phyloP scores from a whole-genome alignment of 805 yeast genomes.

The Cyberlindnera lachancei region DNA sequence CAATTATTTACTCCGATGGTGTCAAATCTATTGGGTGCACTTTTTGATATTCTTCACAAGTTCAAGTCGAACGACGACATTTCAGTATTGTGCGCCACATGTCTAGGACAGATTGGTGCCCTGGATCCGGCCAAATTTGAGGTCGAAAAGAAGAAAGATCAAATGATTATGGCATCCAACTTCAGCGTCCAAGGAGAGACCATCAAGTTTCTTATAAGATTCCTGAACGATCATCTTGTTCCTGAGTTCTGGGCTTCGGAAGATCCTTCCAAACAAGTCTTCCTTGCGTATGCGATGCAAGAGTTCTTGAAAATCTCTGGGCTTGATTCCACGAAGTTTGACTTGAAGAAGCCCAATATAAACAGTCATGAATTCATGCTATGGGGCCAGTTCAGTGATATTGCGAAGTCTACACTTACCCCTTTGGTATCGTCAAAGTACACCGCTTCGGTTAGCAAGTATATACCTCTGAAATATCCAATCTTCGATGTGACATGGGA shows the following conservation, averaged over 20 bases:
- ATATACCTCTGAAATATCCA: constrained; percentile 51
- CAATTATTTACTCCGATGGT: constrained; percentile 26
- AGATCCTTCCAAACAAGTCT: constrained; percentile 77
- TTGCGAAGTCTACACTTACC: constrained; percentile 62
- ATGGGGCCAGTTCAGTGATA: constrained; percentile 59
- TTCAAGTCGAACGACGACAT: constrained; percentile 45
- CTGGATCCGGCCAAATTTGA: constrained; percentile 57
- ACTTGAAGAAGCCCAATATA: constrained; percentile 19
- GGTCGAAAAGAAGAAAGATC: constrained; percentile 30
- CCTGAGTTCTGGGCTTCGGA: constrained; percentile 86
- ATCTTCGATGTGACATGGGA: constrained; percentile 47
- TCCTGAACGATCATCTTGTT: constrained; percentile 64
- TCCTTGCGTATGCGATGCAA: constrained; percentile 84
- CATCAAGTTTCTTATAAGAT: constrained; percentile 52
- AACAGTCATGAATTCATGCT: constrained; percentile 27
- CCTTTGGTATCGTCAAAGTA: constrained; percentile 75
- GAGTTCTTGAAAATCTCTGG: constrained; percentile 65
- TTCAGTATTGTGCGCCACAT: constrained; percentile 54
- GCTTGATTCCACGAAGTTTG: constrained; percentile 30
- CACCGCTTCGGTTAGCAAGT: constrained; percentile 38
- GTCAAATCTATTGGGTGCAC: constrained; percentile 41
- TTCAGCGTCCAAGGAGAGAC: constrained; percentile 57
- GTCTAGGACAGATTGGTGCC: constrained; percentile 72
- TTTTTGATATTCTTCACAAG: constrained; percentile 49
- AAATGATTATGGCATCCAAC: constrained; percentile 48